These are phyloP conservation scores for Ensete ventricosum DNA, from an alignment of 176 grass and related monocot species.

Conservation along the genomic window DNA sequence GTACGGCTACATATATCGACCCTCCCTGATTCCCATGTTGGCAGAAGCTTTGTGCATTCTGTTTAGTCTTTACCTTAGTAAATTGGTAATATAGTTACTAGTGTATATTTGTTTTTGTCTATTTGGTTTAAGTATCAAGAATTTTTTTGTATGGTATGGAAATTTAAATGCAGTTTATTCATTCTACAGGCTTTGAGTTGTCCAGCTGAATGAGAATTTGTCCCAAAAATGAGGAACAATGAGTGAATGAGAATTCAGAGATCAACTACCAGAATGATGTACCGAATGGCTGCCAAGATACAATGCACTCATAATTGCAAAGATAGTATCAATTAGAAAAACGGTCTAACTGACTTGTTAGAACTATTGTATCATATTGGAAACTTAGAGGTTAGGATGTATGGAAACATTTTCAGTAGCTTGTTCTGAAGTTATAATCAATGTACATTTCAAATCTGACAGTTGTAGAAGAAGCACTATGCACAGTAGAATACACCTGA, in stretches of 20 bases:
- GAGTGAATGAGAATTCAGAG: not conserved
- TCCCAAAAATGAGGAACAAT: not conserved
- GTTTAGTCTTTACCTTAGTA: no score
- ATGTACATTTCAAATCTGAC: not conserved
- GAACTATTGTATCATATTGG: not conserved
- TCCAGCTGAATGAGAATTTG: no score
- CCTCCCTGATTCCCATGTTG: no score
- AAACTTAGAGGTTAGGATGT: not conserved
- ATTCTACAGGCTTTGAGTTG: no score
- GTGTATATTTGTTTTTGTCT: not conserved
- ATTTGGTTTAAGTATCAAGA: not conserved
- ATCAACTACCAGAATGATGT: not conserved
- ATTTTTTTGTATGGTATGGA: not conserved
- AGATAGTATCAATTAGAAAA: not conserved
- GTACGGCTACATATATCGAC: no score
- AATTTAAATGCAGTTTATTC: not conserved
- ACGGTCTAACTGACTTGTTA: not conserved
- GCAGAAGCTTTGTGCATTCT: no score
- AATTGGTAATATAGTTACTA: no score
- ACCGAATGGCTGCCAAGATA: not conserved
- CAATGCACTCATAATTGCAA: not conserved
- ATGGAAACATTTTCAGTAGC: not conserved
- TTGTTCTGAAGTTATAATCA: not conserved
- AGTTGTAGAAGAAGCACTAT: constrained; percentile 2
- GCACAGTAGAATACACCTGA: not conserved